Evolutionary conservation across 306 rosid genomes (phyloP).

Genomic region (Notholithocarpus densiflorus): DNA sequence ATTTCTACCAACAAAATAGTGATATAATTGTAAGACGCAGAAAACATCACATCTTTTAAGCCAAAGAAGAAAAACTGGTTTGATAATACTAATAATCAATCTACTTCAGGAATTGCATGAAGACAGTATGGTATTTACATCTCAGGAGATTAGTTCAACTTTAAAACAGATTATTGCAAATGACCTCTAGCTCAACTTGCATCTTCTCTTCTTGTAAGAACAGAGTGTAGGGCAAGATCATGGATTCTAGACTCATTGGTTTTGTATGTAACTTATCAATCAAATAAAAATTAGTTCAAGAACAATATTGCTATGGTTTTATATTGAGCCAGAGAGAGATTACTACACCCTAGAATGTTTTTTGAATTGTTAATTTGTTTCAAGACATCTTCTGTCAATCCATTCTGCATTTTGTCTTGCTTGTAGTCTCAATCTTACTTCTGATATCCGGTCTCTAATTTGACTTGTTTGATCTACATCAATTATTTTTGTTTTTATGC

Average conservation of each 20-base stretch:
- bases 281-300: not conserved
- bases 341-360: not conserved
- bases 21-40: no score
- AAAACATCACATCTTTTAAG: no score
- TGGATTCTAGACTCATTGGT: not conserved
- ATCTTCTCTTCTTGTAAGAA: not conserved
- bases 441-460: not conserved
- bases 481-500: not conserved
- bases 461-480: not conserved
- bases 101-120: no score
- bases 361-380: not conserved
- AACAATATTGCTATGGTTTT: not conserved
- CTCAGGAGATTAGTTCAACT: no score
- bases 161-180: no score
- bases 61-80: no score
- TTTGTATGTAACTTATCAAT: not conserved
- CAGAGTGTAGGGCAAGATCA: not conserved
- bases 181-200: not conserved
- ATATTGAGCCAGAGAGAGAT: not conserved
- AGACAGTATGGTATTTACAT: no score
- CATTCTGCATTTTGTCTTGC: not conserved
- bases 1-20: no score
- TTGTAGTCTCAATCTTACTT: not conserved
- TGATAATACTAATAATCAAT: no score
- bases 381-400: not conserved